Conservation (phyloP, 805 yeast species). For the Danielia oregonensis region DNA sequence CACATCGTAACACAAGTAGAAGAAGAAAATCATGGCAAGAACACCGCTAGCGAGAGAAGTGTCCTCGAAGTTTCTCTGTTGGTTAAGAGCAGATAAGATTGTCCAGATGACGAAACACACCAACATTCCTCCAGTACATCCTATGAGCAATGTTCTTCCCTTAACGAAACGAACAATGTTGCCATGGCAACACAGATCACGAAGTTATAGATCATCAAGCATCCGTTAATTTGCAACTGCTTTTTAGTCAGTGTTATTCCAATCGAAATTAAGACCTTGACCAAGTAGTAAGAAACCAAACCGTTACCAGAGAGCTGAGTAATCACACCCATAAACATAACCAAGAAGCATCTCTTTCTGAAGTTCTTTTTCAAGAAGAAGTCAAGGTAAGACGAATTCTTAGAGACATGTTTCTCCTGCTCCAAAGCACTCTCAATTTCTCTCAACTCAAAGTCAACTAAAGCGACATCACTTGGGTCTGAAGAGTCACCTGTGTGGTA, state of each 20-base stretch:
- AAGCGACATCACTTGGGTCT: constrained; percentile 16
- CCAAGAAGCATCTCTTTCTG: constrained; percentile 39
- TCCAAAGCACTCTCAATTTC: constrained; percentile 28
- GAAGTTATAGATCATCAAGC: constrained; percentile 31
- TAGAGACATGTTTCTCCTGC: constrained; percentile 32
- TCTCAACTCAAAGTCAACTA: constrained; percentile 20
- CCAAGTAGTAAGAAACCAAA: constrained; percentile 48
- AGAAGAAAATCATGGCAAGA: constrained; percentile 49
- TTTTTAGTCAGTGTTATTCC: constrained; percentile 42
- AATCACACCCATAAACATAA: constrained; percentile 28
- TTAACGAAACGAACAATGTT: constrained; percentile 21
- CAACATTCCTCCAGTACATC: constrained; percentile 34
- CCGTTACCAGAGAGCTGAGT: constrained; percentile 52
- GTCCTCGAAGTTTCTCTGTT: constrained; percentile 37
- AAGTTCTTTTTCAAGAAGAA: constrained; percentile 36
- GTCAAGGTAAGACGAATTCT: constrained; percentile 34
- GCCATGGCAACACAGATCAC: constrained; percentile 22
- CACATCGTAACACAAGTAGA: constrained; percentile 38
- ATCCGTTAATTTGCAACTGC: constrained; percentile 50
- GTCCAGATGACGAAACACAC: constrained; percentile 42
- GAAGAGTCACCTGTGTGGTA: constrained; percentile 38
- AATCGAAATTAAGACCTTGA: constrained; percentile 47
- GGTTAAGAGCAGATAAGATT: constrained; percentile 41
- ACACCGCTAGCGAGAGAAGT: constrained; percentile 43
- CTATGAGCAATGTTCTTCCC: constrained; percentile 35